Conservation (phyloP, 1,284 basidiomycete species). For the Tilletia horrida region DNA sequence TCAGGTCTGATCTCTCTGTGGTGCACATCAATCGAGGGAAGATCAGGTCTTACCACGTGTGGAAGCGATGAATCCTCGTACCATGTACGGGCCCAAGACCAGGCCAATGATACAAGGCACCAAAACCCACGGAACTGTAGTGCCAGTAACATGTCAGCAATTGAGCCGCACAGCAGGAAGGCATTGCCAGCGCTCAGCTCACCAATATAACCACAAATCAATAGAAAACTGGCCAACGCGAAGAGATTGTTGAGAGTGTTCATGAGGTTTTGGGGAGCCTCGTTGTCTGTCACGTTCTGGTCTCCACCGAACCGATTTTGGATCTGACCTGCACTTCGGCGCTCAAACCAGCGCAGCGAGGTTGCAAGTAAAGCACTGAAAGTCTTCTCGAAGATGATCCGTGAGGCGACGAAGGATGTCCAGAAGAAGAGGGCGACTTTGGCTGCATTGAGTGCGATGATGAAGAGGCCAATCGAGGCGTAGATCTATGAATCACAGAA, state of each 20-base stretch:
- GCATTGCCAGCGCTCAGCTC: background rate
- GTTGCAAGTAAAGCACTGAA: slow-evolving; percentile 43
- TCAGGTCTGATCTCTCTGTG: background rate
- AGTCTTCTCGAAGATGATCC: slow-evolving; percentile 39
- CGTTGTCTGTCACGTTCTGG: slow-evolving; percentile 45
- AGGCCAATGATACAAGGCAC: slow-evolving; percentile 33
- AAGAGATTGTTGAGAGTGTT: slow-evolving; percentile 32
- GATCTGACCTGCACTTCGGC: slow-evolving; percentile 45
- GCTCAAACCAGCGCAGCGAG: slow-evolving; percentile 48
- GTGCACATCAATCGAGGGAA: too few relatives aligned
- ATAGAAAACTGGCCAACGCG: slow-evolving; percentile 34
- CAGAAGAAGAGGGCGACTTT: slow-evolving; percentile 30
- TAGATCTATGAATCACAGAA: slow-evolving; percentile 31
- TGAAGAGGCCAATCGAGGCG: slow-evolving; percentile 29
- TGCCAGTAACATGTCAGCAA: background rate
- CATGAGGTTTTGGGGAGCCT: slow-evolving; percentile 40
- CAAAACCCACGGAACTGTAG: slow-evolving; percentile 25
- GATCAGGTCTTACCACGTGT: slow-evolving; percentile 23
- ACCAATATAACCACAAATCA: slow-evolving; percentile 40
- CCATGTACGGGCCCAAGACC: slow-evolving; percentile 34
- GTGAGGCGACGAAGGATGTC: slow-evolving; percentile 32
- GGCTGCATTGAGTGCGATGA: slow-evolving; percentile 34
- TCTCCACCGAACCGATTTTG: slow-evolving; percentile 51
- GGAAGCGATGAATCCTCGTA: slow-evolving; percentile 40
- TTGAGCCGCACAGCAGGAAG: background rate